Percentiles rank a stretch among this genome's conserved stretches.
These are phyloP conservation scores for Sporothrix luriei DNA, from an alignment of 2,329 filamentous ascomycete genomes.

Conservation along the genomic window DNA sequence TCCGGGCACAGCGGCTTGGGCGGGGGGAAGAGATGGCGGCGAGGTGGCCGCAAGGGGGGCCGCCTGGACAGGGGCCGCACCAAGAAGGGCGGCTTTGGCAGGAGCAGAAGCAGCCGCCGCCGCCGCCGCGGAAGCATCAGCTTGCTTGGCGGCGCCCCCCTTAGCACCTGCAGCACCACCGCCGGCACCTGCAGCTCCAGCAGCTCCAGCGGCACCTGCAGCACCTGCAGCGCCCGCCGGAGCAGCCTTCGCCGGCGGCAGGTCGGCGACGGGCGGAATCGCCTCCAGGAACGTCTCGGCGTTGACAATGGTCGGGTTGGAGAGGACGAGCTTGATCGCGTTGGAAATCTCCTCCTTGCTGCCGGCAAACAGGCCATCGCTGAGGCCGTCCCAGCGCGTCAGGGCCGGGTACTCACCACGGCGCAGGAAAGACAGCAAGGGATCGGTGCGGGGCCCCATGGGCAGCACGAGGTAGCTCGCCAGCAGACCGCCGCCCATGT, in stretches of 20 bases:
- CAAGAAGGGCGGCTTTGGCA: not conserved
- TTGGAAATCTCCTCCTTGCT: conserved; percentile 64
- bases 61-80: not conserved
- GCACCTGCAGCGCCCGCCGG: conserved; percentile 7
- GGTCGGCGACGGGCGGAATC: conserved; percentile 46
- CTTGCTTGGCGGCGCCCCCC: not conserved
- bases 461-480: conserved; percentile 79
- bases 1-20: not conserved
- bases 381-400: conserved; percentile 73
- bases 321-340: conserved; percentile 63
- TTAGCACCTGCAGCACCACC: conserved; percentile 1
- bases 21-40: not conserved
- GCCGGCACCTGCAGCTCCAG: conserved; percentile 1
- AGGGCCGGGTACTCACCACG: conserved; percentile 73
- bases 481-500: conserved; percentile 82
- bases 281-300: conserved; percentile 66
- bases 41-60: not conserved
- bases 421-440: conserved; percentile 71
- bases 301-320: conserved; percentile 56
- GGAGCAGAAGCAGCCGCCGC: not conserved
- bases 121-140: not conserved
- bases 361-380: conserved; percentile 73
- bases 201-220: not conserved
- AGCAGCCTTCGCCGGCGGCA: conserved; percentile 13
- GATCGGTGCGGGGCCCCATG: conserved; percentile 75